Percentiles rank a stretch among this genome's conserved stretches.
phyloP scores from a whole-genome alignment of 768 basidiomycete species.

The Auricularia sp. region DNA sequence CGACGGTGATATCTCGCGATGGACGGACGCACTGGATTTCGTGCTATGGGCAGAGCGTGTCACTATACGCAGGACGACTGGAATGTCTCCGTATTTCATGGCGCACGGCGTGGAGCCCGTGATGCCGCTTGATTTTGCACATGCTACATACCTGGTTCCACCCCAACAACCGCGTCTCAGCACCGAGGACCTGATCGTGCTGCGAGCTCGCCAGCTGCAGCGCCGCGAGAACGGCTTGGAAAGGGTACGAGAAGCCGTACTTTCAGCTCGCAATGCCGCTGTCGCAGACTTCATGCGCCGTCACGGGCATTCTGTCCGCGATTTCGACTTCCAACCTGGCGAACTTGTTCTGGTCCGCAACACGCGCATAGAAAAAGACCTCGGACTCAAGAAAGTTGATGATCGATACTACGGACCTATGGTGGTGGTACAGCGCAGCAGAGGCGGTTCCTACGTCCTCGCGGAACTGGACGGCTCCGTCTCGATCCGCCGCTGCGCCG shows the following conservation, averaged over 20 bases:
- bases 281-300: conserved; percentile 18
- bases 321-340: conserved; percentile 20
- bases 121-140: conserved; percentile 22
- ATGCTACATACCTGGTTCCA: conserved; percentile 22
- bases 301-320: conserved; percentile 9
- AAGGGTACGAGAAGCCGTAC: conserved; percentile 9
- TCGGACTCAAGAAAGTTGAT: conserved; percentile 19
- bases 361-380: conserved; percentile 19
- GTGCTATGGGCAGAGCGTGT: conserved; percentile 17
- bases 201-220: conserved; percentile 17
- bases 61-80: conserved; percentile 13
- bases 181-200: conserved; percentile 14
- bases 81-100: conserved; percentile 16
- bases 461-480: conserved; percentile 12
- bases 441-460: conserved; percentile 7
- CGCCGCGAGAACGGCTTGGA: conserved; percentile 15
- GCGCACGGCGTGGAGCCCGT: conserved; percentile 20
- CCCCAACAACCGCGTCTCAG: conserved; percentile 10
- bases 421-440: conserved; percentile 13
- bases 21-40: conserved; percentile 5
- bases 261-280: conserved; percentile 12
- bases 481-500: conserved; percentile 4
- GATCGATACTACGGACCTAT: conserved; percentile 30
- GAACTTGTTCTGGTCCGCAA: conserved; percentile 27
- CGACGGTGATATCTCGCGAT: conserved; percentile 16